Base-by-base conservation (phyloP, 345 rosid genomes). In the Populus tremula region DNA sequence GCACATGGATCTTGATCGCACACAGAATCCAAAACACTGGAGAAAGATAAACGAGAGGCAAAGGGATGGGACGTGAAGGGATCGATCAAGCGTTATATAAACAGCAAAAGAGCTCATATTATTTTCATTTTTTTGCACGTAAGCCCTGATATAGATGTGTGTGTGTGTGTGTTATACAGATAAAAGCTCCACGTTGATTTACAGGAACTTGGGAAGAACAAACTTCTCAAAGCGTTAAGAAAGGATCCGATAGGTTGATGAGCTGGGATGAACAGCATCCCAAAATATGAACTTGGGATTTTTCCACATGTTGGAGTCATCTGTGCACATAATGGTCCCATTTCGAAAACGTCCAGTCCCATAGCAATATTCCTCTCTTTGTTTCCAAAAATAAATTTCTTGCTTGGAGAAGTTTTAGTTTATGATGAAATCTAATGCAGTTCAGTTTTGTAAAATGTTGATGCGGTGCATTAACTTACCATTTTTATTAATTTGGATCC, bases 401-500 rank as follows among this genome's bases (percentile, higher is more conserved):
- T 39, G 43, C 43, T 39, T 39, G 31, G 39, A 5, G 43, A 6
- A 39, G 2, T 39, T 56, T 25, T 38, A 38, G 41, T 38, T 38
- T 5, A 38, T 7, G 41, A 38, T 38, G 41, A 38, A 38, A 38
- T 38, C 41, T 38, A 38, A 38, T 2, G 41, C 41, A 3, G 5
- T 7, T 38, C 41, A 38, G 41, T 38, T 38, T 38, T 38, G 8
- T 5, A 7, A 38, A 38, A 38, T 38, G 41, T 38, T 38, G 1
- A 31, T 38, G 41, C 41, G 41, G 41, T 38, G 41, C 41, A 38
- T 38, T 38, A 38, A 7, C 81, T 72, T 78, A 25, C 87, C 91
- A 91, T 53, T 84, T 87, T 75, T 83, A 10, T n/a, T n/a, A n/a
- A n/a, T 76, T 35, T 5, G 91, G 91, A 78, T 84, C 74, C 16